Evolutionary conservation across 176 grass and related monocot genomes (phyloP), one percentile per base, ranked within the genome.

Genomic region (Musa troglodytarum): DNA sequence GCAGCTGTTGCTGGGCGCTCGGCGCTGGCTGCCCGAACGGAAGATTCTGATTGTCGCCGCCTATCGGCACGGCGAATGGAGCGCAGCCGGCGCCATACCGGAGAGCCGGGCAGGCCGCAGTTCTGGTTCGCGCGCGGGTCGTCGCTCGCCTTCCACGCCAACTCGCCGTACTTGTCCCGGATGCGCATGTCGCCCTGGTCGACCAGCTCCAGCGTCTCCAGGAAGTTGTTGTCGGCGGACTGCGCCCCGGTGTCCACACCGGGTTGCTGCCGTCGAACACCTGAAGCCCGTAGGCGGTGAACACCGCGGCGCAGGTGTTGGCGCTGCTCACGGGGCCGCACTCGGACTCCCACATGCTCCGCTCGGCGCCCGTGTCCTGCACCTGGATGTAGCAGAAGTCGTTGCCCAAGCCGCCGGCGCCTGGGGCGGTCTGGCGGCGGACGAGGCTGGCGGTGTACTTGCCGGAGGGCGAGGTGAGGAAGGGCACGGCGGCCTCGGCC

Each of bases 311-410:
- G 83, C 87, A 96, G 62, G 89, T 79, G 82, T 96, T 96, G 23
- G 79, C 89, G 9, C 72, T 90, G 85, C 87, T 90, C 70, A 86
- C 84, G 2, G 93, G 81, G 1, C 76, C 81, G 80, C 93, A 96
- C 73, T 88, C 76, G 3, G 89, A 96, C 79, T 96, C 93, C 93
- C 93, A 96, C 77, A 83, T 83, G 81, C 89, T 96, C 5, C 68
- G 70, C 16, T 51, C 82, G 71, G 83, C 81, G 1, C 20, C 61
- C 0, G 65, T 73, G 23, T 76, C 87, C 49, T 74, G 53, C 50
- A 96, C 87, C 83, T 90, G 81, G 49, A 96, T 85, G 69, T 86
- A 96, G 82, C 93, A 96, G 74, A 96, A 96, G 63, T 96, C 93
- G 7, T 86, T 91, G 49, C 93, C 89, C 0, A 88, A 86, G 1